A percentile compares a stretch with the other conserved stretches of the same genome.
These are phyloP conservation scores for Colletotrichum sp. DNA, from an alignment of 2,329 filamentous ascomycete species.

Conservation along the genomic window DNA sequence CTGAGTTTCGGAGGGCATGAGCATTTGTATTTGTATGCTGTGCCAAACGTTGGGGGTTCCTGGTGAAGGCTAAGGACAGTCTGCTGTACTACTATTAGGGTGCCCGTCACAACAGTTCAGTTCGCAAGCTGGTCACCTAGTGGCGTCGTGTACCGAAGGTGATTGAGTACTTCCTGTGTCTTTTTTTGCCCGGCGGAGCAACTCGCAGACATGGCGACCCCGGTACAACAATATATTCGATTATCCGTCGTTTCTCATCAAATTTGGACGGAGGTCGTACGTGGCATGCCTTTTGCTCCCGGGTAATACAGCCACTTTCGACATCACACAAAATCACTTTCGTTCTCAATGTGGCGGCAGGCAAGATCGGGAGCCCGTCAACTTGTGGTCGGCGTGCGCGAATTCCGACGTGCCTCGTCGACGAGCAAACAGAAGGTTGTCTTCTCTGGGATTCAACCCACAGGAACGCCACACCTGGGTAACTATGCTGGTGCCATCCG, in stretches of 20 bases:
- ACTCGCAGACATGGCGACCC: background rate
- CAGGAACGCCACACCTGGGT: conserved; percentile 89
- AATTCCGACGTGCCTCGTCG: background rate
- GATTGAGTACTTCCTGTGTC: background rate
- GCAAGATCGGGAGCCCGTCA: background rate
- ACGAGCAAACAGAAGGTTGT: conserved; percentile 53
- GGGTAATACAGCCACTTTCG: background rate
- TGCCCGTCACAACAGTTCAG: background rate
- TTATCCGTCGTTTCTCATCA: background rate
- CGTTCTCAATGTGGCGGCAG: conserved; percentile 4
- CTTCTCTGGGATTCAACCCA: conserved; percentile 98
- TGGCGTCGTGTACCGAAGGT: background rate
- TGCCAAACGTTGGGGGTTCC: background rate
- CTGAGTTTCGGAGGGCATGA: background rate
- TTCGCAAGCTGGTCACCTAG: background rate
- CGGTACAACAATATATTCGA: background rate
- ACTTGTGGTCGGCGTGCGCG: background rate
- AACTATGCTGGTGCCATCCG: conserved; percentile 93
- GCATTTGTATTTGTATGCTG: background rate
- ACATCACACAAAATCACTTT: background rate
- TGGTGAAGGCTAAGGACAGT: background rate
- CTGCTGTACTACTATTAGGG: background rate
- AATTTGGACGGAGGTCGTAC: background rate
- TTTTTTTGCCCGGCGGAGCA: background rate
- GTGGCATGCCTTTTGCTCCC: background rate